A percentile compares a stretch with the other conserved stretches of the same genome.
phyloP scores from a whole-genome alignment of 2,329 filamentous ascomycete species.

The Xylariaceae sp. region DNA sequence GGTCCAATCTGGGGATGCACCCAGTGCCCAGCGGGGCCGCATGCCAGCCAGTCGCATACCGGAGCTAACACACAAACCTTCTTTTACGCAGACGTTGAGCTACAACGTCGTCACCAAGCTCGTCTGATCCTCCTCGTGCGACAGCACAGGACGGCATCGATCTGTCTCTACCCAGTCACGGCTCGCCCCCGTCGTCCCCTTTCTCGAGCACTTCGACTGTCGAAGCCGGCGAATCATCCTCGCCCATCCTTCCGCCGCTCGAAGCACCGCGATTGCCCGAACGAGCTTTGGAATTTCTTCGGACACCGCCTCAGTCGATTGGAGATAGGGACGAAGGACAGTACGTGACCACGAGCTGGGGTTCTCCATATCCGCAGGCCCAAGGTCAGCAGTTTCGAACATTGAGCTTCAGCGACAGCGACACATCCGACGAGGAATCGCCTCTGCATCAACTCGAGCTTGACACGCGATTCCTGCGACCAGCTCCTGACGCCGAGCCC shows the following conservation, averaged over 20 bases:
- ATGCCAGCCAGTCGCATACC: conserved; percentile 6
- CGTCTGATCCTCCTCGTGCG: conserved; percentile 57
- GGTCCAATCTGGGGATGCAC: neutral
- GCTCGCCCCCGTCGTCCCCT: conserved; percentile 53
- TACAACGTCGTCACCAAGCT: conserved; percentile 57
- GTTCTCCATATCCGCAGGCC: conserved; percentile 78
- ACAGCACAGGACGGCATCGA: conserved; percentile 56
- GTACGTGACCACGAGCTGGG: conserved; percentile 79
- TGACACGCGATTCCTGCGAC: conserved; percentile 60
- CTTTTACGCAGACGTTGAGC: conserved; percentile 32
- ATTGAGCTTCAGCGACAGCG: conserved; percentile 59
- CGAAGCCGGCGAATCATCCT: conserved; percentile 50
- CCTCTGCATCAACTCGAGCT: conserved; percentile 61
- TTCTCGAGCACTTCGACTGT: conserved; percentile 62
- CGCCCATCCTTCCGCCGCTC: conserved; percentile 57
- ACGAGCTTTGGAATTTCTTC: conserved; percentile 53
- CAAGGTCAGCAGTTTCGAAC: conserved; percentile 49
- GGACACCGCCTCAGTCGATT: conserved; percentile 42
- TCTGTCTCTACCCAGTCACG: conserved; percentile 36
- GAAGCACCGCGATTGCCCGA: conserved; percentile 57
- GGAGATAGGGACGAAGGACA: conserved; percentile 37
- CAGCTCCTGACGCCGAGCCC: conserved; percentile 44
- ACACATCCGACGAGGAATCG: conserved; percentile 54
- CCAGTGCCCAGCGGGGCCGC: neutral
- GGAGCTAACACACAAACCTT: conserved; percentile 12